Base-by-base conservation (phyloP, 495 filamentous ascomycete species). In the Aspergillus leporis region DNA sequence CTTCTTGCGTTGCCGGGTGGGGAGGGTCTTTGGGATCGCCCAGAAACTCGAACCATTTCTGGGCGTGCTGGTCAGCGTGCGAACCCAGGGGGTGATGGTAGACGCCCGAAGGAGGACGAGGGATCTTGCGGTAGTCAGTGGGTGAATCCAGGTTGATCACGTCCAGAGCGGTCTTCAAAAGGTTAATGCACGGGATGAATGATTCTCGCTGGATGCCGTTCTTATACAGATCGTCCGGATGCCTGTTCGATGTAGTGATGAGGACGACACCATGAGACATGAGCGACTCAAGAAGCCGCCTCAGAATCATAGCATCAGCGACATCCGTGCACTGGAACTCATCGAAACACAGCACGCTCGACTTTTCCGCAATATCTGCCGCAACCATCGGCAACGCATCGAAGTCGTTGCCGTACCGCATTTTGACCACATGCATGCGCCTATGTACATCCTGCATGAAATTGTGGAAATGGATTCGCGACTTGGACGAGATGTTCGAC, bases 401-500 rank as follows among this genome's bases (percentile, higher is more conserved):
- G 40, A 97, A 81, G 70, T 98, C 92, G 66, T 87, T 91, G 6
- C 94, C 95, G 71, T 95, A 83, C 64, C 85, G 71, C 80, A 93
- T 88, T 80, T 96, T 97, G 68, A 96, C 87, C 63, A 84, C 82
- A 74, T 98, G 94, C 67, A 97, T 78, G 36, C 93, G 83, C 70
- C 88, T 91, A 82, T 98, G 94, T 59, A 98, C 91, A 74, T 96
- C 90, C 74, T 98, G 94, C 93, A 98, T 98, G 80, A 98, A 98
- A 72, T 95, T 96, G 78, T 98, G 92, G 76, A 98, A 98, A 78
- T 98, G 94, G 63, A 98, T 96, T 16, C 94, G 83, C n/a, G 89
- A 95, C 79, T 96, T 97, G 41, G 85, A 83, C 56, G 75, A 82
- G 61, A 98, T 91, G 64, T 89, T 87, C 14, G 77, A 66, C 5